Evolutionary conservation across 306 rosid species (phyloP).

Genomic region (Gleditsia sinensis): DNA sequence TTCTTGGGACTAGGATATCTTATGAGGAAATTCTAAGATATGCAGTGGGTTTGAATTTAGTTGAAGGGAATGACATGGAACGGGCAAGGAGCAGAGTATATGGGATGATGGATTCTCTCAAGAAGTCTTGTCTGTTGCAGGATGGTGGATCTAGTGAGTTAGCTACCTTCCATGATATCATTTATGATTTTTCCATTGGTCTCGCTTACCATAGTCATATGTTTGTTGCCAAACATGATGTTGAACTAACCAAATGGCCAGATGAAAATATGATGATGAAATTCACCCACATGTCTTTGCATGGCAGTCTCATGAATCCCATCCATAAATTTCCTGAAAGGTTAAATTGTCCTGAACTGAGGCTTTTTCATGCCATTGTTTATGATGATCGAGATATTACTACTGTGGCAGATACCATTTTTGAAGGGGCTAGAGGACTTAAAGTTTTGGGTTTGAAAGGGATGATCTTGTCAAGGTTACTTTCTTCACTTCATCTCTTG

Average conservation of each 20-base stretch:
- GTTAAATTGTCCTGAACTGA: background rate
- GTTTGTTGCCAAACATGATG: background rate
- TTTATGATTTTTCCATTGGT: background rate
- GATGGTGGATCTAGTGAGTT: background rate
- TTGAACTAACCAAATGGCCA: background rate
- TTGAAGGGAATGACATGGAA: no score
- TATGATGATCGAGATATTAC: rapidly evolving
- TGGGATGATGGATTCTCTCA: background rate
- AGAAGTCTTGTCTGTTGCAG: background rate
- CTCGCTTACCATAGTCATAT: background rate
- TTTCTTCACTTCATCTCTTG: background rate
- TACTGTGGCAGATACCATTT: background rate
- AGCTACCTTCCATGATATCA: background rate
- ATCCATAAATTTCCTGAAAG: background rate
- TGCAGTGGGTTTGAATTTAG: no score
- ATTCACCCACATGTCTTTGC: background rate
- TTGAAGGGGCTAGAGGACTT: background rate
- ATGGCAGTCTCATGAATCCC: background rate
- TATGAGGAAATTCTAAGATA: background rate
- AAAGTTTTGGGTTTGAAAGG: background rate
- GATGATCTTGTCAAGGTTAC: rapidly evolving
- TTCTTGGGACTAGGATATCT: background rate
- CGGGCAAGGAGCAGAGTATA: background rate
- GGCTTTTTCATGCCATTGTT: background rate
- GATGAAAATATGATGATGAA: background rate